Evolutionary conservation across 2,329 filamentous ascomycete genomes (phyloP).

Genomic region (Epicoccum nigrum): DNA sequence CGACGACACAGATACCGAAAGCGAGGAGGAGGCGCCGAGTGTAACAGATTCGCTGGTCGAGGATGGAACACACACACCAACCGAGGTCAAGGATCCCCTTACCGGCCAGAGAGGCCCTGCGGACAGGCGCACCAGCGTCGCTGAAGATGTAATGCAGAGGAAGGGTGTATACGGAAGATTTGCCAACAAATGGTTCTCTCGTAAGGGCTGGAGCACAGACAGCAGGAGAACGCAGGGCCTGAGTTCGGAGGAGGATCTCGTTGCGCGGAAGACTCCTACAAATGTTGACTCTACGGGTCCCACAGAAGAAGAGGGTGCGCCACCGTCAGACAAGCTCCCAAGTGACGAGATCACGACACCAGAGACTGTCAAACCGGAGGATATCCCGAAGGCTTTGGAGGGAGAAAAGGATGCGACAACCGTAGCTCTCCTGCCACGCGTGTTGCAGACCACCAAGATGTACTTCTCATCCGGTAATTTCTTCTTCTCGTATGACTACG

Average conservation of each 20-base stretch:
- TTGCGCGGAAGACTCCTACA: conserved; percentile 42
- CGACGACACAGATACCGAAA: conserved; percentile 41
- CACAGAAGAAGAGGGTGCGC: conserved; percentile 30
- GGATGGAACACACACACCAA: conserved; percentile 39
- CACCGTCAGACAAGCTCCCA: conserved; percentile 29
- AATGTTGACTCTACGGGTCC: conserved; percentile 40
- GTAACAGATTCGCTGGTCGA: conserved; percentile 48
- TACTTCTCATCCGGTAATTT: conserved; percentile 85
- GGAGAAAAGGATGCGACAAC: conserved; percentile 43
- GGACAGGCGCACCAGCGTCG: conserved; percentile 63
- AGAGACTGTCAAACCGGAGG: conserved; percentile 40
- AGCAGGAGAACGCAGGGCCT: conserved; percentile 73
- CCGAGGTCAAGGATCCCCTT: conserved; percentile 40
- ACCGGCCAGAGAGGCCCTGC: conserved; percentile 33
- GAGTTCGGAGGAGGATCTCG: conserved; percentile 58
- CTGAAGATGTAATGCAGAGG: conserved; percentile 84
- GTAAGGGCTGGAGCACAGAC: conserved; percentile 77
- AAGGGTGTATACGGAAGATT: conserved; percentile 88
- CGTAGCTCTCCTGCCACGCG: conserved; percentile 72
- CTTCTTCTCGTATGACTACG: conserved; percentile 93
- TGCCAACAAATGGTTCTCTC: conserved; percentile 89
- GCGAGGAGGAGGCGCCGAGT: conserved; percentile 43
- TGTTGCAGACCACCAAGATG: conserved; percentile 81
- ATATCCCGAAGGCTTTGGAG: conserved; percentile 43
- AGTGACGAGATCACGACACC: conserved; percentile 15